These are phyloP conservation scores for Pichia occidentalis DNA, from an alignment of 805 yeast genomes.

Conservation along the genomic window DNA sequence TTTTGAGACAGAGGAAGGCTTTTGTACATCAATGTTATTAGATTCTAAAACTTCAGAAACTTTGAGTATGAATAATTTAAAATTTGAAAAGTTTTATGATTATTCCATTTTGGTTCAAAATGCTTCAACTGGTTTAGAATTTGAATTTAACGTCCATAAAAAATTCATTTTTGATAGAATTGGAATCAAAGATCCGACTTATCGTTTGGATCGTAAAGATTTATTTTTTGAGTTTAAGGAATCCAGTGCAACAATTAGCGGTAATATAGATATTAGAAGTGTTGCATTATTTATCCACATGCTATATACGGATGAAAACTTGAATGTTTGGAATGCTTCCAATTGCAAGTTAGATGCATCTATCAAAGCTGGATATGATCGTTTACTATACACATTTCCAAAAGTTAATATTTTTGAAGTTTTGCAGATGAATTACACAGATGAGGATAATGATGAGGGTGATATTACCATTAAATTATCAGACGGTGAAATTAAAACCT, in stretches of 20 bases:
- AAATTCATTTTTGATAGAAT: constrained; percentile 12
- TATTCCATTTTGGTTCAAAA: constrained; percentile 8
- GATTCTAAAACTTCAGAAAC: constrained; percentile 2
- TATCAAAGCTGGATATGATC: constrained; percentile 12
- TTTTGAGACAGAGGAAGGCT: constrained; percentile 1
- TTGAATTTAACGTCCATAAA: constrained; percentile 13
- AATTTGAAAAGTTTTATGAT: constrained; percentile 14
- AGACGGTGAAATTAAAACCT: constrained; percentile 42
- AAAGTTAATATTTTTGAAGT: not conserved
- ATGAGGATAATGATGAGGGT: constrained; percentile 8
- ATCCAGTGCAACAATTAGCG: constrained; percentile 13
- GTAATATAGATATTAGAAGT: constrained; percentile 21
- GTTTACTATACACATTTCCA: constrained; percentile 11
- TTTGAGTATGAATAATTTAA: not conserved
- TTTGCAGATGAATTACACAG: not conserved
- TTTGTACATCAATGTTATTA: not conserved
- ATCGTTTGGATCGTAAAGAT: constrained; percentile 14
- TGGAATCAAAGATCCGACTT: not conserved
- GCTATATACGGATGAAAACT: constrained; percentile 41
- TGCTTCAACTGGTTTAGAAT: not conserved
- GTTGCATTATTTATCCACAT: constrained; percentile 40
- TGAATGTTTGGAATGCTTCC: constrained; percentile 40
- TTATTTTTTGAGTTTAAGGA: constrained; percentile 10
- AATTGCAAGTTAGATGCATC: not conserved
- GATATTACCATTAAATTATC: constrained; percentile 43